phyloP scores from a whole-genome alignment of 192 early-diverging fungal species.

The Backusella parvicylindrica region DNA sequence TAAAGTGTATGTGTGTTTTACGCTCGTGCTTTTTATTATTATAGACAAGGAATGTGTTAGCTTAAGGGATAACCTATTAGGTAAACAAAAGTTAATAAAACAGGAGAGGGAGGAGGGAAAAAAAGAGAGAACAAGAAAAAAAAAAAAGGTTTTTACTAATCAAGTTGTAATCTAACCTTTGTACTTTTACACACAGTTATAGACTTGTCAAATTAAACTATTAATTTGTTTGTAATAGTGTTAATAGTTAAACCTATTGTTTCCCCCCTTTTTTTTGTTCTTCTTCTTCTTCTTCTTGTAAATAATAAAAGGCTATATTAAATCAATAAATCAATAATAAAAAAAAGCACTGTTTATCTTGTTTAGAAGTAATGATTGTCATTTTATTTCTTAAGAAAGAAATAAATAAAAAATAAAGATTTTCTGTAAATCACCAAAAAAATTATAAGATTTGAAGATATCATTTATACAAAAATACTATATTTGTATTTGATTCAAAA shows the following conservation, averaged over 20 bases:
- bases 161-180: background rate
- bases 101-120: background rate
- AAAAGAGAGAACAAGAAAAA: background rate
- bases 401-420: background rate
- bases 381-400: background rate
- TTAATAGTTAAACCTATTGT: background rate
- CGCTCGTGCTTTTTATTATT: conserved; percentile 11
- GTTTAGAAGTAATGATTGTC: background rate
- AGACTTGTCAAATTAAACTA: conserved; percentile 5
- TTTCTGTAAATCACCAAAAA: background rate
- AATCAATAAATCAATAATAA: background rate
- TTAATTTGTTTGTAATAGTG: background rate
- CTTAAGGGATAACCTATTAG: background rate
- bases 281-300: background rate
- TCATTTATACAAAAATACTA: background rate
- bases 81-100: background rate
- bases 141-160: background rate
- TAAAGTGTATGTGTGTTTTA: background rate
- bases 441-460: background rate
- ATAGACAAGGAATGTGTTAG: conserved; percentile 10
- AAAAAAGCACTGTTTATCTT: background rate
- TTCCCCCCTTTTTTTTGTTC: background rate
- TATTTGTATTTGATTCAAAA: background rate
- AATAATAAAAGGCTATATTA: background rate
- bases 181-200: background rate